Conservation (phyloP, 352 stramenopile genomes). For the Globisporangium paroecandrum region DNA sequence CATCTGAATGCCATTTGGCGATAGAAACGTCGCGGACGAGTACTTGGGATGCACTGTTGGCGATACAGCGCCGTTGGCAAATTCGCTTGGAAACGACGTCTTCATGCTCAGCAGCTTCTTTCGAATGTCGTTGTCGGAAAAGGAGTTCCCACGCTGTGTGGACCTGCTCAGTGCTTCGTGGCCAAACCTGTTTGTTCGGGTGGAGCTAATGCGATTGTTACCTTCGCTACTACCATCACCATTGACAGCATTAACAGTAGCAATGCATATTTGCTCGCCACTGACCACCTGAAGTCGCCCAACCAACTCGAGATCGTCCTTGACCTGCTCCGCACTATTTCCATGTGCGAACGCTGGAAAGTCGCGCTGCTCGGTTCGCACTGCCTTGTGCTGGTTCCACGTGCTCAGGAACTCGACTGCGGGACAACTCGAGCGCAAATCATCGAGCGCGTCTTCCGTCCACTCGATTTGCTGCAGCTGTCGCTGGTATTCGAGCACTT, state of each 20-base stretch:
- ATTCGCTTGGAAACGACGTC: slow-evolving; percentile 3
- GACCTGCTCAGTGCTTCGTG: neutral
- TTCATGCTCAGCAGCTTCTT: slow-evolving; percentile 39
- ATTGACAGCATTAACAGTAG: slow-evolving; percentile 2
- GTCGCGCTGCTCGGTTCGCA: slow-evolving; percentile 64
- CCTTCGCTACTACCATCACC: slow-evolving; percentile 10
- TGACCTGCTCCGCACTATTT: slow-evolving; percentile 43
- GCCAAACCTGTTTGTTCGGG: slow-evolving; percentile 7
- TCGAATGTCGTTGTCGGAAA: slow-evolving; percentile 21
- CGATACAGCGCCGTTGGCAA: neutral
- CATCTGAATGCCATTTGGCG: slow-evolving; percentile 37
- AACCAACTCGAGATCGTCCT: slow-evolving; percentile 57
- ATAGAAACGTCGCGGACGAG: slow-evolving; percentile 17
- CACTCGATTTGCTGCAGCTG: slow-evolving; percentile 74
- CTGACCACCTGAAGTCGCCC: slow-evolving; percentile 49
- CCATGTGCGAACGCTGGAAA: slow-evolving; percentile 38
- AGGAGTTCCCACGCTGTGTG: neutral
- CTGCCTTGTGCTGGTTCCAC: slow-evolving; percentile 67
- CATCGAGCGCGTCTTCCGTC: slow-evolving; percentile 56
- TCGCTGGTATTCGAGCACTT: slow-evolving; percentile 56
- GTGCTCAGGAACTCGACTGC: slow-evolving; percentile 58
- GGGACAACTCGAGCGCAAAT: slow-evolving; percentile 37
- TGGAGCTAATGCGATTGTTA: slow-evolving; percentile 8
- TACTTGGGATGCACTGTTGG: neutral
- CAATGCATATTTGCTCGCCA: slow-evolving; percentile 24